Conservation (phyloP, 2,329 filamentous ascomycete genomes). For the Stachybotrys chlorohalonatus region DNA sequence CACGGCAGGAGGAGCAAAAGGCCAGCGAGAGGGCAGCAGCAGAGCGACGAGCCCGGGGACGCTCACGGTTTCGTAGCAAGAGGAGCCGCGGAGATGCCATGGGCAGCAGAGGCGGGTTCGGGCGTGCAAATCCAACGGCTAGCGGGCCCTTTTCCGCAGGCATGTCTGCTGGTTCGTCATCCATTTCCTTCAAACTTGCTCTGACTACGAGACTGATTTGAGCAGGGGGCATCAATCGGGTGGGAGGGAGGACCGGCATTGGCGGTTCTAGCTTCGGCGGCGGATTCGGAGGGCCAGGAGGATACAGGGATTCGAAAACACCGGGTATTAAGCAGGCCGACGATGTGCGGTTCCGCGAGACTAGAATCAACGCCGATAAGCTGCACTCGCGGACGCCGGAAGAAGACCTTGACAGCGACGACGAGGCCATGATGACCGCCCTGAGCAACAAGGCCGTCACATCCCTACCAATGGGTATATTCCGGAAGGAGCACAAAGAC, state of each 20-base stretch:
- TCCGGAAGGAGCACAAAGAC: constrained; percentile 44
- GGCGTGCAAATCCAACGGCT: constrained; percentile 22
- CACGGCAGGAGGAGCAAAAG: constrained; percentile 34
- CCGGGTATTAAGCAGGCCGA: constrained; percentile 27
- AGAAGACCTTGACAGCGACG: constrained; percentile 36
- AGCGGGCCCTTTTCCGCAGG: constrained; percentile 30
- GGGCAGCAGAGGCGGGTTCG: constrained; percentile 29
- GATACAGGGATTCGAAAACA: constrained; percentile 23
- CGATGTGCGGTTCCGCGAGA: constrained; percentile 24
- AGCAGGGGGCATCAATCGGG: constrained; percentile 15
- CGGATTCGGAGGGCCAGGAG: constrained; percentile 14
- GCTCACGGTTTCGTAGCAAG: constrained; percentile 30
- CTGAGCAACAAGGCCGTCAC: constrained; percentile 19
- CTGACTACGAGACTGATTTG: constrained; percentile 8
- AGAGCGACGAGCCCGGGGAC: constrained; percentile 27
- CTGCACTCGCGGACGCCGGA: constrained; percentile 35
- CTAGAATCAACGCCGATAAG: constrained; percentile 47
- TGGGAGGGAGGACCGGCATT: constrained; percentile 11
- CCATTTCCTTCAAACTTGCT: background rate
- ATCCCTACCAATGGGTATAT: constrained; percentile 47
- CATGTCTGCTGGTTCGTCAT: constrained; percentile 13
- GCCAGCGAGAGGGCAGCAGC: constrained; percentile 29
- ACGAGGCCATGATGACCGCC: constrained; percentile 30
- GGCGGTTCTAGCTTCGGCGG: constrained; percentile 18
- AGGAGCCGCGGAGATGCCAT: constrained; percentile 35